Base-by-base conservation (phyloP, 202 grass and related monocot species). In the Musa balbisiana region DNA sequence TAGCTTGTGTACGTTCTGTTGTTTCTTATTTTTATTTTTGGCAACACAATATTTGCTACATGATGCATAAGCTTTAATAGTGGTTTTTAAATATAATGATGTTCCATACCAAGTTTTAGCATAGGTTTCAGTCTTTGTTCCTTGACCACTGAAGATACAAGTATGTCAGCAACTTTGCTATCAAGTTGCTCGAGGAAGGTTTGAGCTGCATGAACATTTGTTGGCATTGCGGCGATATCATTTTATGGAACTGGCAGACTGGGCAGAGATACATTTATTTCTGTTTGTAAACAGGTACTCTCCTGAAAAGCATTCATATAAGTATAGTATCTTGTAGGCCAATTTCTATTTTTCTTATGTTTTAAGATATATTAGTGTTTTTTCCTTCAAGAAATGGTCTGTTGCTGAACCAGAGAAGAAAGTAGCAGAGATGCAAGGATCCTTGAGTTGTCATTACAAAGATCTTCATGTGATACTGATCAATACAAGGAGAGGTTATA, bases 201-300 rank as follows among this genome's bases (percentile, higher is more conserved):
- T 98, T 90, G 87, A 92, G 90, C 87, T 94, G 64, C 74, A 73
- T 76, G 87, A 80, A 73, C 88, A 98, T 88, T 81, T 98, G 62
- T 78, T 88, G 64, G 84, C 94, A 20, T 77, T 98, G 56, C 82
- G 95, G 53, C 87, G 87, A 2, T 98, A 94, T 54, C 95, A 98
- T 88, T 98, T 98, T 69, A 94, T 98, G 95, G 95, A 94, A 84
- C 71, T 88, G 53, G 88, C 88, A 76, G 95, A 98, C 76, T 98
- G 95, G 95, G 84, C 91, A 75, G 88, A 75, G 88, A 94, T 76
- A 78, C 84, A 52, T 88, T 98, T 83, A 79, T 82, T 82, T 94
- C 85, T 73, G 80, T 98, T 88, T 81, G 78, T 82, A 83, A 82
- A 69, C 86, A 94, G 85, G 88, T 94, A 88, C 10, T 77, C 19